Conservation (phyloP, 2,329 filamentous ascomycete genomes). For the Beauveria sp. region DNA sequence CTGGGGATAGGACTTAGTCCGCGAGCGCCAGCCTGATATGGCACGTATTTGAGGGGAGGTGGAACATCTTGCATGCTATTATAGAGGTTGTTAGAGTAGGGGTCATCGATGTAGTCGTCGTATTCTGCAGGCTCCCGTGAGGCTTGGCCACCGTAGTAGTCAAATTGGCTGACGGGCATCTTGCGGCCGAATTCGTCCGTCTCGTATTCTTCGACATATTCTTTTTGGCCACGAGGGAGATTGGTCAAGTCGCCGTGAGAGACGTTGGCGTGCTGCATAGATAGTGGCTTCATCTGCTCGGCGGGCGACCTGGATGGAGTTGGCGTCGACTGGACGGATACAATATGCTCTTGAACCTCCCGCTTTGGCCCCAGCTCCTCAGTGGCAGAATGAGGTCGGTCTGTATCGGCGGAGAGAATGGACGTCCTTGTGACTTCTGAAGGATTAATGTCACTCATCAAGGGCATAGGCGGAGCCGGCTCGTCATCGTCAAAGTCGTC, state of each 20-base stretch:
- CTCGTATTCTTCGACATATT: constrained; percentile 41
- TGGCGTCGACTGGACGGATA: constrained; percentile 54
- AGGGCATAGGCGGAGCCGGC: constrained; percentile 68
- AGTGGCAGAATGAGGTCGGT: constrained; percentile 61
- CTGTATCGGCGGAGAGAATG: constrained; percentile 74
- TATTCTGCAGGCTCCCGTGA: constrained; percentile 21
- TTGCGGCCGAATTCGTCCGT: constrained; percentile 38
- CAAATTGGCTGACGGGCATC: constrained; percentile 28
- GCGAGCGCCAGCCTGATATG: constrained; percentile 60
- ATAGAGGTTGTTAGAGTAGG: constrained; percentile 41
- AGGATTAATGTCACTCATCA: constrained; percentile 76
- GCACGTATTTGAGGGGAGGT: constrained; percentile 56
- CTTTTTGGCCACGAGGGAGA: constrained; percentile 40
- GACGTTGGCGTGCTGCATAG: constrained; percentile 59
- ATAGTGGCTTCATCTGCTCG: constrained; percentile 53
- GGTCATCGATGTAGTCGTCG: constrained; percentile 33
- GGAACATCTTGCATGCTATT: constrained; percentile 56
- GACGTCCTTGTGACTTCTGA: constrained; percentile 86
- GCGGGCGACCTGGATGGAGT: constrained; percentile 51
- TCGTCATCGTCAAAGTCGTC: constrained; percentile 49
- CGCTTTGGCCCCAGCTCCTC: constrained; percentile 54
- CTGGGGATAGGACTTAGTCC: constrained; percentile 86
- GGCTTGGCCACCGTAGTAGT: constrained; percentile 31
- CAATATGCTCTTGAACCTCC: constrained; percentile 54
- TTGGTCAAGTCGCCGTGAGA: constrained; percentile 52